Evolutionary conservation across 768 basidiomycete species (phyloP).

Genomic region (Candolleomyces efflorescens): DNA sequence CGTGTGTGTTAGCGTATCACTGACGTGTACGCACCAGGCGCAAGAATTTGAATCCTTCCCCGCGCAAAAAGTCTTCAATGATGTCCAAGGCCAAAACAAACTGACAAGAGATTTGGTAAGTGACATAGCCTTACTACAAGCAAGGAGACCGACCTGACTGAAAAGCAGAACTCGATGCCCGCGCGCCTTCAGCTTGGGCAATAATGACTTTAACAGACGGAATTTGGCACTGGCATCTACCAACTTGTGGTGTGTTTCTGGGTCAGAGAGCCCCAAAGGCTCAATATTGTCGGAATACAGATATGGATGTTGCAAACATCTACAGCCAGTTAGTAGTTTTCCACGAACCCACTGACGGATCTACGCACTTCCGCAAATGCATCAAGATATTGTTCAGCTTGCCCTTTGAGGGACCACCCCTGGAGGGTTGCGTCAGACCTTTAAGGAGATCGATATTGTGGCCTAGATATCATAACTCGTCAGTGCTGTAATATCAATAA

Average conservation of each 20-base stretch:
- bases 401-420: constrained; percentile 37
- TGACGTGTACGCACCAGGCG: constrained; percentile 52
- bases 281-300: constrained; percentile 79
- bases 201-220: constrained; percentile 64
- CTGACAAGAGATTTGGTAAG: constrained; percentile 33
- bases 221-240: constrained; percentile 87
- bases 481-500: neutral
- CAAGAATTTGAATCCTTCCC: constrained; percentile 76
- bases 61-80: constrained; percentile 82
- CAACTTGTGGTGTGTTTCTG: constrained; percentile 72
- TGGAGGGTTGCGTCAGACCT: constrained; percentile 44
- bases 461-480: constrained; percentile 35
- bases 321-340: constrained; percentile 22
- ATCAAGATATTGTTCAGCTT: constrained; percentile 81
- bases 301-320: constrained; percentile 91
- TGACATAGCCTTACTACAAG: neutral
- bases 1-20: neutral
- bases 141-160: constrained; percentile 64
- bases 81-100: constrained; percentile 85
- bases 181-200: constrained; percentile 79
- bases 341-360: neutral
- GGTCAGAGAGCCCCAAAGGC: constrained; percentile 49
- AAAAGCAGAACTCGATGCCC: constrained; percentile 90
- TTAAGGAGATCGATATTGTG: constrained; percentile 67
- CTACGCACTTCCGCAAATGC: constrained; percentile 77